Base-by-base conservation (phyloP, 2,329 filamentous ascomycete genomes). In the Endocalyx cinctus region DNA sequence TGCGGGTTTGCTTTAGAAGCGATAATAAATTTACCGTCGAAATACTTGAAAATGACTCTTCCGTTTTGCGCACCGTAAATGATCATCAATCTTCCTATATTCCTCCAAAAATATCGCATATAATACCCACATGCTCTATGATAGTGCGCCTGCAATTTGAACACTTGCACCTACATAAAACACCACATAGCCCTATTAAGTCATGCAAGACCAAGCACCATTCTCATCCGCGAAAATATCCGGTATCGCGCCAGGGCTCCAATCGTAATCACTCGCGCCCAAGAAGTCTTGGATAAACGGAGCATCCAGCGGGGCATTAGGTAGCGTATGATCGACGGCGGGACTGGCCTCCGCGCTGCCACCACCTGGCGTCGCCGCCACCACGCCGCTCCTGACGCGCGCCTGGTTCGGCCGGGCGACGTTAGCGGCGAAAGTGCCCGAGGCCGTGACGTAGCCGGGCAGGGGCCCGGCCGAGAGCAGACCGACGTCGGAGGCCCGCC, bases 221-320 rank as follows among this genome's bases (percentile, higher is more conserved):
- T n/a, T n/a, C n/a, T n/a, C n/a, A n/a, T n/a, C n/a, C n/a, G n/a
- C n/a, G n/a, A n/a, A n/a, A n/a, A n/a, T n/a, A n/a, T n/a, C n/a
- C n/a, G n/a, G n/a, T n/a, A 40, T 16, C 12, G 15, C 26, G 8
- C 25, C 38, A 3, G 38, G 25, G 23, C 38, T 34, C 38, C 38
- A 40, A 6, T 11, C 33, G 3, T 33, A 14, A 13, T 40, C 34
- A n/a, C 33, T 34, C 18, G 33, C 34, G 11, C 38, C 34, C 1
- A 40, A 25, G 19, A 40, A 40, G 27, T 40, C 38, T 25, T 40
- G 38, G 11, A 40, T 25, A 20, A 40, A 40, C 7, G 38, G 38
- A 5, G 31, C 38, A 29, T 40, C 34, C 11, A 40, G 34, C 8
- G 38, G 38, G 6, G 38, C 38, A 14, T 17, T 33, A 7, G 35